These are phyloP conservation scores for Penicillium sp. DNA, from an alignment of 2,329 filamentous ascomycete genomes.

Conservation along the genomic window DNA sequence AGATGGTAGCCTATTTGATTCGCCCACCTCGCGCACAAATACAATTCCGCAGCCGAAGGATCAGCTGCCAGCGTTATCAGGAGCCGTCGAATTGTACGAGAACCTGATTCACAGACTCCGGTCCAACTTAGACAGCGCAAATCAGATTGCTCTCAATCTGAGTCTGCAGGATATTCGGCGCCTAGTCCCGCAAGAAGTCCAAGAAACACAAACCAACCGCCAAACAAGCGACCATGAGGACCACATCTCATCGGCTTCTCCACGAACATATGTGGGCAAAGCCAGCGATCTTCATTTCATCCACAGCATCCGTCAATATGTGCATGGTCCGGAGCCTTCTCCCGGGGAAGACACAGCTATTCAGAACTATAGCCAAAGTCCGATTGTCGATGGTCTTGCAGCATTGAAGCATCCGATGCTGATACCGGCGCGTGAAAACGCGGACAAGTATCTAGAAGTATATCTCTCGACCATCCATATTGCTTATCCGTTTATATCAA, in stretches of 20 bases:
- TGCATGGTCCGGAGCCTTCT: slow-evolving; percentile 18
- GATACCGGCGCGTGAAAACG: slow-evolving; percentile 17
- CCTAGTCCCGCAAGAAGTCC: slow-evolving; percentile 15
- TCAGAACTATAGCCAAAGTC: slow-evolving; percentile 15
- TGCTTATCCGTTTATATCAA: slow-evolving; percentile 31
- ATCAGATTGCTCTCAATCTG: slow-evolving; percentile 19
- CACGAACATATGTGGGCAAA: slow-evolving; percentile 32
- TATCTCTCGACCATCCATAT: slow-evolving; percentile 34
- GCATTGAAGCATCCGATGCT: slow-evolving; percentile 13
- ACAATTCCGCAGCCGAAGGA: slow-evolving; percentile 3
- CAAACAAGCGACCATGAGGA: neutral
- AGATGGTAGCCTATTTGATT: neutral
- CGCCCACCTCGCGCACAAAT: slow-evolving; percentile 3
- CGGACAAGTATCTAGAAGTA: slow-evolving; percentile 18
- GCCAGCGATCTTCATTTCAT: slow-evolving; percentile 37
- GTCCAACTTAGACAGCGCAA: slow-evolving; percentile 13
- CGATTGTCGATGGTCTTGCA: slow-evolving; percentile 11
- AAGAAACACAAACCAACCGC: neutral
- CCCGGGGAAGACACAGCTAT: slow-evolving; percentile 22
- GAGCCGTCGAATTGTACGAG: slow-evolving; percentile 16
- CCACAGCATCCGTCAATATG: slow-evolving; percentile 20
- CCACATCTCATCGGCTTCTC: slow-evolving; percentile 10
- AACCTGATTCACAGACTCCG: slow-evolving; percentile 16
- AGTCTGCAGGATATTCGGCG: slow-evolving; percentile 16
- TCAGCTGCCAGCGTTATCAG: slow-evolving; percentile 12